Base-by-base conservation (phyloP, 2,329 filamentous ascomycete species). In the Cordyceps javanica region DNA sequence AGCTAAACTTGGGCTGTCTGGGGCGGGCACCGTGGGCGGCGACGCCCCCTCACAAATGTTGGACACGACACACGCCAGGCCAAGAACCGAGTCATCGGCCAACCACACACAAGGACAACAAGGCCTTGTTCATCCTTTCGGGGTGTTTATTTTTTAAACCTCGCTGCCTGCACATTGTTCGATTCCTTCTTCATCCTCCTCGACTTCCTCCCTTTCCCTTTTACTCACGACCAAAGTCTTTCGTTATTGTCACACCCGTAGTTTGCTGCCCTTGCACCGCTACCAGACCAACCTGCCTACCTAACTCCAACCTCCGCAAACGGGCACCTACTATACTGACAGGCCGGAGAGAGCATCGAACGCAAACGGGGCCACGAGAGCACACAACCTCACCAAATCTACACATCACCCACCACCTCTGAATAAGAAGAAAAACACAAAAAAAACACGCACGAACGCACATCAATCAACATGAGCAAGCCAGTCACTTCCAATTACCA, bases 61-160 rank as follows among this genome's bases (percentile, higher is more conserved):
- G 42, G 42, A 55, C 25, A 53, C 50, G 25, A 39, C 49, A n/a
- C 49, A 30, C 23, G 16, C 39, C 39, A 34, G 39, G 16, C 16
- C 23, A 30, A 21, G 16, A 23, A 26, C 16, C 53, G 53, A 55
- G 53, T 55, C 53, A 55, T 55, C 53, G 53, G 53, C 53, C 42
- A 39, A 48, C 53, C 53, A 55, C 16, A 39, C 41, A 44, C n/a
- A 32, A 55, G 32, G 53, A 55, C 42, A 48, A 55, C 53, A 41
- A 45, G 42, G 30, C 23, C 25, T 39, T 48, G n/a, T n/a, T n/a
- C n/a, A n/a, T n/a, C n/a, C n/a, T n/a, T n/a, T n/a, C n/a, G n/a
- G n/a, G n/a, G n/a, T n/a, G n/a, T n/a, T n/a, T n/a, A n/a, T n/a
- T 3, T 46, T 23, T 34, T 25, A 55, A 38, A 46, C 21, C 42